Evolutionary conservation across 2,329 filamentous ascomycete genomes (phyloP), one percentile per base, ranked within the genome.

Genomic region (Elsinoe batatas): DNA sequence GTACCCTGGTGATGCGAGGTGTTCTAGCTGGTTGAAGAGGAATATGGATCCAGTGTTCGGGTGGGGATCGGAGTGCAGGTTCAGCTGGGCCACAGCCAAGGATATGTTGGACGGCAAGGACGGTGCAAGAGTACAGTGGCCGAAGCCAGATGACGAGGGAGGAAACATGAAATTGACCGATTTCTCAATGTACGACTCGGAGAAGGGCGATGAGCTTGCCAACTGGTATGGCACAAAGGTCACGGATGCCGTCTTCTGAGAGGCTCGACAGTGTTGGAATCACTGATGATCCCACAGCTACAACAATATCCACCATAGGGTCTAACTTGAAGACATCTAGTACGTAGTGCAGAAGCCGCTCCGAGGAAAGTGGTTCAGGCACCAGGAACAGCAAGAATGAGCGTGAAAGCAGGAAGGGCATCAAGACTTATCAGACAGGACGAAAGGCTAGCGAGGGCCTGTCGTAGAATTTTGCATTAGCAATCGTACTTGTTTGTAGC

Each of bases 31-130:
- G 91, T 69, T 98, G 67, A 87, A 83, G 71, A 74, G 74, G 37
- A 93, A 91, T 61, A 91, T 96, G 84, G 85, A 98, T 66, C 88
- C 88, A 2, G 73, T 97, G 1, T 98, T 97, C 73, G 93, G 93
- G 12, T 98, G 93, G 91, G 91, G 91, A 0, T 80, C 80, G 20
- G 91, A 97, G 71, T 95, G 89, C 68, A 79, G 93, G 3, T 97
- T 96, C 66, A 95, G 90, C 66, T 98, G 93, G 93, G 87, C 87
- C 0, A 97, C 93, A 0, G 87, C 87, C 1, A 96, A 94, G 72
- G 91, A 97, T 65, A 80, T 97, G 82, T 74, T 98, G 3, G 91
- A 96, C 62, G 74, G 76, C n/a, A 89, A 87, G 68, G 78, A 75
- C 7, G 76, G 75, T 20, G 81, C 80, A 3, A 84, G 79, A 66